Conservation (phyloP, 345 rosid species). For the Syzygium oleosum region DNA sequence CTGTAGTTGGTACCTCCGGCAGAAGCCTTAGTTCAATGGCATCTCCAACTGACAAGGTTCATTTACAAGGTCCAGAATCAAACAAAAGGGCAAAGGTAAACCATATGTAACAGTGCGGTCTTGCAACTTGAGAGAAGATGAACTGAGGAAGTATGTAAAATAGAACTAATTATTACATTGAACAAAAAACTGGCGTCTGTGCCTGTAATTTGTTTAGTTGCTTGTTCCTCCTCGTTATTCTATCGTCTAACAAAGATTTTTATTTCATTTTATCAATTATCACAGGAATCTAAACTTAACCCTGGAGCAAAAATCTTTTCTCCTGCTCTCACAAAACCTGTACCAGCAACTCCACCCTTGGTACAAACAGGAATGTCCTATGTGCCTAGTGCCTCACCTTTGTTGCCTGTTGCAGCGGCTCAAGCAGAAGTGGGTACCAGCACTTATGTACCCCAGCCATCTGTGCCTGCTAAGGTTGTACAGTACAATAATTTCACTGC, state of each 20-base stretch:
- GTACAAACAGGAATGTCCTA: constrained; percentile 41
- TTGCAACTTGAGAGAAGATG: background rate
- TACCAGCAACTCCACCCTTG: constrained; percentile 35
- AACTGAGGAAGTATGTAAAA: background rate
- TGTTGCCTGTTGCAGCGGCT: constrained; percentile 37
- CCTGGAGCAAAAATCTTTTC: constrained; percentile 74
- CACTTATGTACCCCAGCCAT: constrained; percentile 41
- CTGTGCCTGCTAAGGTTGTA: constrained; percentile 42
- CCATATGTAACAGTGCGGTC: background rate
- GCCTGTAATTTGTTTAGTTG: background rate
- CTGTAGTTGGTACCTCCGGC: constrained; percentile 17
- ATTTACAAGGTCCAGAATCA: constrained; percentile 33
- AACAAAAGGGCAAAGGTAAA: constrained; percentile 51
- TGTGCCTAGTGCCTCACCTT: constrained; percentile 38
- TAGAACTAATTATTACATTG: background rate
- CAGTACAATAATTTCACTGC: constrained; percentile 40
- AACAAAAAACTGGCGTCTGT: background rate
- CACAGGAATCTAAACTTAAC: constrained; percentile 84
- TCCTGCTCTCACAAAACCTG: constrained; percentile 48
- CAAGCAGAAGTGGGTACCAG: constrained; percentile 46
- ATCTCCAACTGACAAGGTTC: constrained; percentile 29
- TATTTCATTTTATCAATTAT: background rate
- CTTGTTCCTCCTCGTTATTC: background rate
- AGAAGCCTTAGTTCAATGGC: constrained; percentile 11
- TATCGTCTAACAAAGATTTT: background rate